A percentile compares a stretch with the other conserved stretches of the same genome.
Conservation (phyloP, 805 yeast species). For the Candida bentonensis region DNA sequence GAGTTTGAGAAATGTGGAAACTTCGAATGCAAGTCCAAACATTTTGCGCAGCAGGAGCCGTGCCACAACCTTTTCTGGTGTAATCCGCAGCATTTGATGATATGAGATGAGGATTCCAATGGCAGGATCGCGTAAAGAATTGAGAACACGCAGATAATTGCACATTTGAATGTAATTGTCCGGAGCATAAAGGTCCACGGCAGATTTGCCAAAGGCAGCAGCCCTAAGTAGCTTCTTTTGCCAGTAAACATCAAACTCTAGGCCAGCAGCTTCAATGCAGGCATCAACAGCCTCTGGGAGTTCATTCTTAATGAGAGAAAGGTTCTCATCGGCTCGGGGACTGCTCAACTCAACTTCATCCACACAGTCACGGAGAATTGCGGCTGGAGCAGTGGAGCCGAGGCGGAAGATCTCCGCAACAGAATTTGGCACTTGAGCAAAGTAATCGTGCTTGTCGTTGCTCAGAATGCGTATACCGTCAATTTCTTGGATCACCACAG, state of each 20-base stretch:
- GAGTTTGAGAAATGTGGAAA: slow-evolving; percentile 36
- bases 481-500: slow-evolving; percentile 33
- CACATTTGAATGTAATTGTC: slow-evolving; percentile 50
- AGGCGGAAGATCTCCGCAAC: slow-evolving; percentile 56
- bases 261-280: slow-evolving; percentile 61
- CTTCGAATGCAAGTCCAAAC: slow-evolving; percentile 48
- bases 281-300: slow-evolving; percentile 48
- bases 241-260: slow-evolving; percentile 64
- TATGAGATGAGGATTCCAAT: slow-evolving; percentile 59
- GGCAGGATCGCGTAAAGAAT: slow-evolving; percentile 48
- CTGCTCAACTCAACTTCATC: slow-evolving; percentile 52
- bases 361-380: slow-evolving; percentile 68
- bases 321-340: slow-evolving; percentile 69
- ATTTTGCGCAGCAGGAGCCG: slow-evolving; percentile 44
- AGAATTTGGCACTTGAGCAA: slow-evolving; percentile 44
- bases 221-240: slow-evolving; percentile 73
- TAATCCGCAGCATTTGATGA: slow-evolving; percentile 35
- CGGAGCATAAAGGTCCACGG: slow-evolving; percentile 39
- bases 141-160: slow-evolving; percentile 49
- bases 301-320: slow-evolving; percentile 38
- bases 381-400: slow-evolving; percentile 75
- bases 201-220: slow-evolving; percentile 72
- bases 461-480: slow-evolving; percentile 70
- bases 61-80: slow-evolving; percentile 41
- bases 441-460: slow-evolving; percentile 38